Conservation (phyloP, 148 eudicot species). For the Simmondsia chinensis region DNA sequence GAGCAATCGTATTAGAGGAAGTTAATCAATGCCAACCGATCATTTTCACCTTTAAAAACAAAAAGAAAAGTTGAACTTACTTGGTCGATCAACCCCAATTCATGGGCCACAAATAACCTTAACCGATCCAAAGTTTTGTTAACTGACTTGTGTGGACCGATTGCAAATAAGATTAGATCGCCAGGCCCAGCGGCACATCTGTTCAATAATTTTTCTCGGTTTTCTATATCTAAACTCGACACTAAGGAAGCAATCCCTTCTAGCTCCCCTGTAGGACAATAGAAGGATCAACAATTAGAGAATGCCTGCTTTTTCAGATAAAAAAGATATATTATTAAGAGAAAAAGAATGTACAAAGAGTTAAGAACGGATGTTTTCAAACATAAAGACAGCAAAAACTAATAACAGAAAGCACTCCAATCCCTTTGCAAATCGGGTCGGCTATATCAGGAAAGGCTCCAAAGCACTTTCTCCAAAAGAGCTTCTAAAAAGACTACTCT, state of each 20-base stretch:
- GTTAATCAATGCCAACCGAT: constrained; percentile 7
- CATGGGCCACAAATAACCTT: constrained; percentile 59
- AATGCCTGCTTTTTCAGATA: too few species aligned
- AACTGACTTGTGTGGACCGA: constrained; percentile 59
- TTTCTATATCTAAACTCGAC: constrained; percentile 46
- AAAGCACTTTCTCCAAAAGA: too few species aligned
- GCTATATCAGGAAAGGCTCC: too few species aligned
- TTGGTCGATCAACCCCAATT: constrained; percentile 67
- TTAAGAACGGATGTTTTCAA: too few species aligned
- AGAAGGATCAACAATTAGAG: neutral
- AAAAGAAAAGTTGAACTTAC: constrained; percentile 47
- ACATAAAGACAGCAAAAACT: too few species aligned
- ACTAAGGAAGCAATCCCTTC: constrained; percentile 82
- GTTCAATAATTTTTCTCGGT: constrained; percentile 40
- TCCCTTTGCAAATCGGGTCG: too few species aligned
- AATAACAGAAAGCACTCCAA: too few species aligned
- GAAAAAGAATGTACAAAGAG: too few species aligned
- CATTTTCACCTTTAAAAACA: neutral
- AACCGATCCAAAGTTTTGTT: constrained; percentile 80
- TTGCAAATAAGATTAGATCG: constrained; percentile 84
- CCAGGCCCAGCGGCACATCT: constrained; percentile 55
- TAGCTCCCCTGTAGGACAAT: constrained; percentile 41
- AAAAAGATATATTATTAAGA: too few species aligned
- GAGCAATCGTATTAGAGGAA: too few species aligned
- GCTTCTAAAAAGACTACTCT: neutral